Percentiles rank a stretch among this genome's conserved stretches.
phyloP scores from a whole-genome alignment of 2,329 filamentous ascomycete genomes.

The Madurella fahalii region DNA sequence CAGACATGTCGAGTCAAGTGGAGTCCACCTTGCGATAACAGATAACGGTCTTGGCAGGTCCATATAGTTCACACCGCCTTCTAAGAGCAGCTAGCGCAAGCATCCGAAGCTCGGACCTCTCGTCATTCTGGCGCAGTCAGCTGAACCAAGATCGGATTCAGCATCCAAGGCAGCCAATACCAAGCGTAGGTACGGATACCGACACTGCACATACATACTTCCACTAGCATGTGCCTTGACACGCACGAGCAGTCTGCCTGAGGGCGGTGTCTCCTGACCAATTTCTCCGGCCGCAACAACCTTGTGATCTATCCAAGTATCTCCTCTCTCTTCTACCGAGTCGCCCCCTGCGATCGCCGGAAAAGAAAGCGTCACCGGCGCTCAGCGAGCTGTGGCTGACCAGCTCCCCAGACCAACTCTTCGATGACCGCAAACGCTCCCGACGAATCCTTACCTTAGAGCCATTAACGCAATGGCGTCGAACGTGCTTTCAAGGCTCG shows the following conservation, averaged over 20 bases:
- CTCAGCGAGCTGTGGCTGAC: neutral
- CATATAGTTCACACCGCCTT: slow-evolving; percentile 15
- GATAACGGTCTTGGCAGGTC: slow-evolving; percentile 11
- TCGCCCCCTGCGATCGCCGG: no score
- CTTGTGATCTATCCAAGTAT: neutral
- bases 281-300: neutral
- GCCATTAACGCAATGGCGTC: slow-evolving; percentile 37
- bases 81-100: neutral
- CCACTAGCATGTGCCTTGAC: neutral
- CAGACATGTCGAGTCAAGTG: no score
- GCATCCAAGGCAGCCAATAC: slow-evolving; percentile 9
- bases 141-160: slow-evolving; percentile 8
- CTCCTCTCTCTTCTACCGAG: neutral
- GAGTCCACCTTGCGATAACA: neutral
- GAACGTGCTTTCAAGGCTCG: slow-evolving; percentile 46
- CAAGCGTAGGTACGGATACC: neutral
- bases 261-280: slow-evolving; percentile 14
- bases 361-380: neutral
- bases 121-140: slow-evolving; percentile 21
- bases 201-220: no score
- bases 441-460: slow-evolving; percentile 3
- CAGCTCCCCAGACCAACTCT: neutral
- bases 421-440: slow-evolving; percentile 2
- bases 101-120: slow-evolving; percentile 7
- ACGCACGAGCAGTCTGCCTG: slow-evolving; percentile 2